These are phyloP conservation scores for Saturnispora serradocipensis DNA, from an alignment of 805 yeast species.

Conservation along the genomic window DNA sequence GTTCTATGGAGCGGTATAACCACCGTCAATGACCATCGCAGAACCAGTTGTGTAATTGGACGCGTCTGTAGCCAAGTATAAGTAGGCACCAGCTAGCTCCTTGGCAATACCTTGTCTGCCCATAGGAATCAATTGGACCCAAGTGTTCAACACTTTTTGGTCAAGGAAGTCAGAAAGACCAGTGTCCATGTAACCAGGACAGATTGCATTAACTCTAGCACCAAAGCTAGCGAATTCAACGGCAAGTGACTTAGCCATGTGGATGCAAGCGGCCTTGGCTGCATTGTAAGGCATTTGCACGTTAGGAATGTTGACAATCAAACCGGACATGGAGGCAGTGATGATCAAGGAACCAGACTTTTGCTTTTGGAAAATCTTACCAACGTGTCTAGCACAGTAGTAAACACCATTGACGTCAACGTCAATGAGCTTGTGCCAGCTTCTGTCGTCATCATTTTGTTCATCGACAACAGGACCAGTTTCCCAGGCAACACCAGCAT, in stretches of 20 bases:
- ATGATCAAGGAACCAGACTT: conserved; percentile 71
- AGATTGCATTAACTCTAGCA: conserved; percentile 62
- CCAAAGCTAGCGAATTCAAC: conserved; percentile 87
- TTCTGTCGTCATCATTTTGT: conserved; percentile 7
- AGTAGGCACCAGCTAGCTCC: conserved; percentile 72
- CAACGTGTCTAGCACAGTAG: conserved; percentile 69
- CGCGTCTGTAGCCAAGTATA: conserved; percentile 75
- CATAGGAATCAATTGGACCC: conserved; percentile 50
- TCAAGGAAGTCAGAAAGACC: conserved; percentile 49
- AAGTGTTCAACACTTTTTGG: conserved; percentile 34
- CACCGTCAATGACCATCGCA: conserved; percentile 74
- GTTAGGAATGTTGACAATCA: conserved; percentile 80
- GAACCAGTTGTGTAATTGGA: conserved; percentile 76
- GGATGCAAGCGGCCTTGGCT: conserved; percentile 80
- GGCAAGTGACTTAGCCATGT: conserved; percentile 72
- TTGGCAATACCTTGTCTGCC: conserved; percentile 69
- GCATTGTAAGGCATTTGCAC: conserved; percentile 80
- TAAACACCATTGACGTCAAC: conserved; percentile 75
- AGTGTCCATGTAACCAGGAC: conserved; percentile 79
- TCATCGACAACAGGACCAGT: conserved; percentile 50
- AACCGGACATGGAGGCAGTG: conserved; percentile 91
- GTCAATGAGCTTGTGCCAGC: conserved; percentile 63
- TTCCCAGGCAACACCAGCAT: conserved; percentile 67
- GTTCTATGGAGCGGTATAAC: conserved; percentile 31
- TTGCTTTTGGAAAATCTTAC: conserved; percentile 62